A percentile compares a stretch with the other conserved stretches of the same genome.
phyloP scores from a whole-genome alignment of 1,284 basidiomycete species.

The Pulchroboletus neoregius region DNA sequence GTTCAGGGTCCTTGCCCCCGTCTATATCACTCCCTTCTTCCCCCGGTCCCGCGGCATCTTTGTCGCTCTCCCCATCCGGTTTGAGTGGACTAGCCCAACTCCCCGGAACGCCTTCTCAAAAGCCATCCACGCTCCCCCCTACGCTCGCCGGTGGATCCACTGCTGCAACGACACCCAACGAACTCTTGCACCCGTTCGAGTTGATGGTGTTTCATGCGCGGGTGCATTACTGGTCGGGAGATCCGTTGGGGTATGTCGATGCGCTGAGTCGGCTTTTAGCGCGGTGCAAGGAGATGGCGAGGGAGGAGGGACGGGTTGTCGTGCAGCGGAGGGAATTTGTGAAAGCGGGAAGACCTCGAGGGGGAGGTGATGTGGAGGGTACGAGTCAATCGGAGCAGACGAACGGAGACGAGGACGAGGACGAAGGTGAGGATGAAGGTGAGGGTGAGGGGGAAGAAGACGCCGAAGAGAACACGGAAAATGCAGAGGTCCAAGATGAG shows the following conservation, averaged over 20 bases:
- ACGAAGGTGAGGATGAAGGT: neutral
- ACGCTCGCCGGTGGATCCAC: neutral
- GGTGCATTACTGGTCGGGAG: slow-evolving; percentile 70
- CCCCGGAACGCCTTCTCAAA: slow-evolving; percentile 27
- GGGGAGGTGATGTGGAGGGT: neutral
- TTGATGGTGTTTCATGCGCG: slow-evolving; percentile 71
- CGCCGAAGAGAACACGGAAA: neutral
- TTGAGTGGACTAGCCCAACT: slow-evolving; percentile 22
- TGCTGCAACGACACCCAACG: slow-evolving; percentile 33
- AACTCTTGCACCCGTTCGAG: slow-evolving; percentile 70
- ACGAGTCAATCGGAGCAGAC: neutral
- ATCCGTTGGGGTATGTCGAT: slow-evolving; percentile 72
- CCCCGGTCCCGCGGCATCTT: slow-evolving; percentile 6
- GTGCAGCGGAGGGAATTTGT: slow-evolving; percentile 38
- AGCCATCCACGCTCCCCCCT: slow-evolving; percentile 13
- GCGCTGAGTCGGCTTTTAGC: slow-evolving; percentile 73
- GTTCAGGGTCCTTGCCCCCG: slow-evolving; percentile 9
- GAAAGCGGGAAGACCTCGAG: neutral
- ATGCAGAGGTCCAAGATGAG: neutral
- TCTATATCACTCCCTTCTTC: slow-evolving; percentile 16
- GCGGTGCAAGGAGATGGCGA: slow-evolving; percentile 66
- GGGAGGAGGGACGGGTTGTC: slow-evolving; percentile 32
- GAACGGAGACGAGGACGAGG: neutral
- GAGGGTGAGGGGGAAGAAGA: neutral
- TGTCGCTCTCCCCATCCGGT: slow-evolving; percentile 26